phyloP scores from a whole-genome alignment of 139 green algal genomes.

The Pseudopediastrum boryanum region DNA sequence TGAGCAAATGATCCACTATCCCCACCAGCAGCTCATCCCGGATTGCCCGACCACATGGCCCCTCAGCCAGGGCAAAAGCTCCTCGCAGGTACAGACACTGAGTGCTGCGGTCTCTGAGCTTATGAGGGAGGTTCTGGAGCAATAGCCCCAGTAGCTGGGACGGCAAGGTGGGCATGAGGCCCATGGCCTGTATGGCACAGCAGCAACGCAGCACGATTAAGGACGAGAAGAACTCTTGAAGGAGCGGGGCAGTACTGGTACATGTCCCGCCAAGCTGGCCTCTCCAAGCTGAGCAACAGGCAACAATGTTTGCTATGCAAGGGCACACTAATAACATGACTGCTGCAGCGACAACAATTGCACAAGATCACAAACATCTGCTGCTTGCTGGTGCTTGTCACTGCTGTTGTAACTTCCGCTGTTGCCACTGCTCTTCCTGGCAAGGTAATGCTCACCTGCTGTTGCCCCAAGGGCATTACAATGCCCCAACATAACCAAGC shows the following conservation, averaged over 20 bases:
- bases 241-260: not conserved
- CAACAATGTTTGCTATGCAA: not conserved
- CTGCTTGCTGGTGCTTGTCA: too few species aligned
- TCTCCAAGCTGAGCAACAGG: not conserved
- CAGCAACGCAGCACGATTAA: too few species aligned
- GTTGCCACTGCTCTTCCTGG: too few species aligned
- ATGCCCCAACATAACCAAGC: too few species aligned
- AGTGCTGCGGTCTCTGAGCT: constrained; percentile 62
- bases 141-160: constrained; percentile 63
- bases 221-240: too few species aligned
- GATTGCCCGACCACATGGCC: constrained; percentile 50
- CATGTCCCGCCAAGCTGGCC: not conserved
- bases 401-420: too few species aligned
- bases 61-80: constrained; percentile 66
- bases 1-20: constrained; percentile 76
- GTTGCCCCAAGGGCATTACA: too few species aligned
- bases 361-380: not conserved
- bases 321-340: not conserved
- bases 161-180: constrained; percentile 71
- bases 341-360: not conserved
- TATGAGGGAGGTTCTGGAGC: constrained; percentile 67
- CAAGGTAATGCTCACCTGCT: too few species aligned
- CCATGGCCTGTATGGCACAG: constrained; percentile 54
- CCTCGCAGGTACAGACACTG: constrained; percentile 80
- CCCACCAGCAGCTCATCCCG: constrained; percentile 69